These are phyloP conservation scores for Fusarium pilosicola DNA, from an alignment of 2,329 filamentous ascomycete genomes.

Conservation along the genomic window DNA sequence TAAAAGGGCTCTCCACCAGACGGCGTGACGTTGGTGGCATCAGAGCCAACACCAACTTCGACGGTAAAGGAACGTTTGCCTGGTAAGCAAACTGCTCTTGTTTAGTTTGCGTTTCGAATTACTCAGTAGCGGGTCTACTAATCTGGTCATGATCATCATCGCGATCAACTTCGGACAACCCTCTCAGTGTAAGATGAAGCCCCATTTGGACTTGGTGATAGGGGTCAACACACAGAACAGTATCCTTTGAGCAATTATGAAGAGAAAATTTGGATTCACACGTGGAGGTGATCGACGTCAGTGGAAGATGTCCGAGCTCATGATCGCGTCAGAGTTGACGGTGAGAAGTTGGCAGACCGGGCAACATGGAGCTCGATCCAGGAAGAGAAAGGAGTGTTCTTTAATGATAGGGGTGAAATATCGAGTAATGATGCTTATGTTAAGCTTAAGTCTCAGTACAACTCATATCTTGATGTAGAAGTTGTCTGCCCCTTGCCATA, in stretches of 20 bases:
- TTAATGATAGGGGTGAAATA: background rate
- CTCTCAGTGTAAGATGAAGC: background rate
- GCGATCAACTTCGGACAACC: background rate
- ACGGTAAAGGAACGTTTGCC: background rate
- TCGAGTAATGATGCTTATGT: background rate
- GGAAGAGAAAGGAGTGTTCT: background rate
- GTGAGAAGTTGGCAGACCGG: background rate
- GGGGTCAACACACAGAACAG: background rate
- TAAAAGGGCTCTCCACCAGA: background rate
- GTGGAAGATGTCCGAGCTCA: background rate
- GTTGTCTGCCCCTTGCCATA: background rate
- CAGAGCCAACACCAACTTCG: background rate
- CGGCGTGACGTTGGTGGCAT: slow-evolving; percentile 9
- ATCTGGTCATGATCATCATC: slow-evolving; percentile 1
- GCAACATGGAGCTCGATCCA: background rate
- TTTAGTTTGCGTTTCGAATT: background rate
- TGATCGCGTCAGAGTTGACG: background rate
- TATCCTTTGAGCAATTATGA: background rate
- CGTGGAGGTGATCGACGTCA: slow-evolving; percentile 1
- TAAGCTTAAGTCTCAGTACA: background rate
- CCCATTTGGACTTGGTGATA: background rate
- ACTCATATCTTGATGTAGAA: background rate
- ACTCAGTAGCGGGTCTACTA: background rate
- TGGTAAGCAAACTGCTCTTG: background rate
- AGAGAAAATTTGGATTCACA: background rate